These are phyloP conservation scores for Eustoma russellianum DNA, from an alignment of 257 asterid species.

Conservation along the genomic window DNA sequence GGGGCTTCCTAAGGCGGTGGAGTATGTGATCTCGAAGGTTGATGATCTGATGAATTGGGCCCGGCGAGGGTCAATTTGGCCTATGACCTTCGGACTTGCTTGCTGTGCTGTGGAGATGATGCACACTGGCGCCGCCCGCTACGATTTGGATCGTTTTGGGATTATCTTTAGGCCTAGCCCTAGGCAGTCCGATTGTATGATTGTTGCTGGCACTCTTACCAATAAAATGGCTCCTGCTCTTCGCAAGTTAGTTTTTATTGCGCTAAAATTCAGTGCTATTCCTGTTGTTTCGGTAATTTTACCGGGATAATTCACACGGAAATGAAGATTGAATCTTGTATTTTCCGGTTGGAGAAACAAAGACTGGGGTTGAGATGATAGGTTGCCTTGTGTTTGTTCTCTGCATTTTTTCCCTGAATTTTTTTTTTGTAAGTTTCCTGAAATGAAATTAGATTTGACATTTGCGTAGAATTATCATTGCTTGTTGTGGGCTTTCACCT, in stretches of 20 bases:
- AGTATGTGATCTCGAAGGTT: constrained; percentile 84
- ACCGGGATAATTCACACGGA: too few relatives aligned
- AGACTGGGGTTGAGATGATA: too few relatives aligned
- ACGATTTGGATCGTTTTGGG: constrained; percentile 92
- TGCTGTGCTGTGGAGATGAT: constrained; percentile 99
- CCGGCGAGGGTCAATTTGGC: constrained; percentile 93
- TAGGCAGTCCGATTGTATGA: constrained; percentile 89
- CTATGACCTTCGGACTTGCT: constrained; percentile 94
- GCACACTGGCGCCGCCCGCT: constrained; percentile 97
- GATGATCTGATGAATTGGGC: constrained; percentile 98
- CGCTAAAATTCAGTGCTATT: too few relatives aligned
- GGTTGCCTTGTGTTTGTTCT: too few relatives aligned
- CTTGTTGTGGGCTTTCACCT: too few relatives aligned
- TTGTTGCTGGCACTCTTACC: constrained; percentile 85
- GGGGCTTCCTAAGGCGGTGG: constrained; percentile 76
- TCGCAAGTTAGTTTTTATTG: constrained; percentile 47
- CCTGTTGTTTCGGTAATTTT: neutral
- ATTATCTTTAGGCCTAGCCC: constrained; percentile 96
- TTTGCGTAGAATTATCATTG: too few relatives aligned
- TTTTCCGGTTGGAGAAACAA: too few relatives aligned
- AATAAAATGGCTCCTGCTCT: constrained; percentile 99
- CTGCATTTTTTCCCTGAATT: too few relatives aligned
- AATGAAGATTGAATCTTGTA: too few relatives aligned
- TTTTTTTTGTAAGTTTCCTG: too few relatives aligned
- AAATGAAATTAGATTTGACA: too few relatives aligned